Base-by-base conservation (phyloP, 257 asterid species). In the Gentiana macrophylla region DNA sequence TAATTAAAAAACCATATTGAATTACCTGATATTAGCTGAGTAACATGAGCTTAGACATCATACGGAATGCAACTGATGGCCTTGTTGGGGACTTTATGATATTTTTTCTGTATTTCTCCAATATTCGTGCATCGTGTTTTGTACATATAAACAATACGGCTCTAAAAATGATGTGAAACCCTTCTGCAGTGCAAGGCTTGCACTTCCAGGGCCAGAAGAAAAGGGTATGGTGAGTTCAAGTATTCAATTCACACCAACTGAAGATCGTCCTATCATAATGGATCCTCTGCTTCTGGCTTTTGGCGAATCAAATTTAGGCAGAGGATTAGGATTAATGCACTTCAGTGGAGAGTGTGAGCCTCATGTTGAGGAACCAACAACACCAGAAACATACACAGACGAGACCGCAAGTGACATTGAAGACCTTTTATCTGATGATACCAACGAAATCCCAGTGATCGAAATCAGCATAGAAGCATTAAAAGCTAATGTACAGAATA, bases 401-500 rank as follows among this genome's bases (percentile, higher is more conserved):
- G 70, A 70, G 57, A 62, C 67, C 47, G 90, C 74, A 67, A 72
- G 74, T 50, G 99, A 92, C 56, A 92, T 92, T 6, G 99, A 92
- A 74, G 95, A 92, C 72, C 78, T 80, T 12, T 80, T 74, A 72
- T 79, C 66, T 60, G 94, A 81, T 53, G 99, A 88, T 67, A 79
- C 97, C 12, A 89, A 92, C 66, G 94, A 92, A 62, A 92, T 92
- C 64, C 99, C 99, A 34, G 77, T 77, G 52, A 85, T 88, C 52
- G 72, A 83, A 67, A 88, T 92, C 67, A 75, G 80, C 62, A 66
- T 92, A 7, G 81, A 92, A 67, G 89, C 78, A 74, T 80, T 83
- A 56, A 68, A 84, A 0, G 47, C 78, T 69, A 85, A 79, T 69
- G 69, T 85, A 63, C 84, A 83, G 71, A 77, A 67, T 70, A 62